Base-by-base conservation (phyloP, 176 grass and related monocot genomes). In the Pharus latifolius region DNA sequence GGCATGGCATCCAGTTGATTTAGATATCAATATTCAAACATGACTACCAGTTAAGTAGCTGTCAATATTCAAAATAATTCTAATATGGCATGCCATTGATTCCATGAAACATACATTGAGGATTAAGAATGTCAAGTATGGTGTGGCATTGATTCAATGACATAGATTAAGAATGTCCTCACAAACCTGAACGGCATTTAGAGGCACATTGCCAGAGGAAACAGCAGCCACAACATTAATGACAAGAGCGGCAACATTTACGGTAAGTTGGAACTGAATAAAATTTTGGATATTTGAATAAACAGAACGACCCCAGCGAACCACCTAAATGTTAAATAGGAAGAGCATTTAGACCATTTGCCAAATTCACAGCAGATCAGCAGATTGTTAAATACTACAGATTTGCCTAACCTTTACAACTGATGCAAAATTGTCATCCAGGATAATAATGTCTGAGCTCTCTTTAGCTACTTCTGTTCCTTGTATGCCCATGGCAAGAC, bases 391-490 rank as follows among this genome's bases (percentile, higher is more conserved):
- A 59, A 35, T 12, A 70, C 15, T 69, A 68, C 3, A 73, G 55
- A 60, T 9, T 72, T 78, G 8, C 4, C 56, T 52, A 64, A 94
- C 95, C 95, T 93, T 99, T 42, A 99, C 95, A 44, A 99, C 90
- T 16, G 95, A 91, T 56, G 90, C 77, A 80, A 99, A 99, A 77
- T 99, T 94, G 60, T 99, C 95, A 60, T 99, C 95, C 16, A 99
- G 72, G 72, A 99, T 99, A 73, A 99, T 94, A 43, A 99, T 99
- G 60, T 99, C 95, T 32, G 95, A 99, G 46, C 90, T 99, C 56
- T 99, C 95, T 91, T 99, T 99, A 47, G 95, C 95, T 65, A 99
- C 95, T 85, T 99, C 95, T 72, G 95, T 99, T 65, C 95, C 95
- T 76, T 94, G 82, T 50, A 99, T 91, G 18, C 95, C 95, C 95